Conservation (phyloP, 768 basidiomycete genomes). For the Boletales sp. region DNA sequence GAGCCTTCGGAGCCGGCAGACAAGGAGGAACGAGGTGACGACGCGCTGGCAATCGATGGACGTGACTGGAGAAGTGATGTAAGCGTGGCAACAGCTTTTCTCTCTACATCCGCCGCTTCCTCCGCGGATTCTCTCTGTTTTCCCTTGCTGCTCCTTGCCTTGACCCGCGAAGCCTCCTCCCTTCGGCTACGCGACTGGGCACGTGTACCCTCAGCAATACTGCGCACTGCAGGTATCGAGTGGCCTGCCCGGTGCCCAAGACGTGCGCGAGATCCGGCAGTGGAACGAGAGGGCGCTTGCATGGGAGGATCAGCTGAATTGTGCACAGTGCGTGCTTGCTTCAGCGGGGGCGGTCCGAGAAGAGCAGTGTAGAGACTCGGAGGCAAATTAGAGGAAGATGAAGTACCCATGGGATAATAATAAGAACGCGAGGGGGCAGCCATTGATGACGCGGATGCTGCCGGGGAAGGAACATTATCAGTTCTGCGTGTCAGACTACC, state of each 20-base stretch:
- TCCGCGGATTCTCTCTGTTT: constrained; percentile 42
- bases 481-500: constrained; percentile 37
- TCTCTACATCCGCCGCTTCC: constrained; percentile 53
- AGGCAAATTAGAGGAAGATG: constrained; percentile 37
- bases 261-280: constrained; percentile 30
- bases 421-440: constrained; percentile 38
- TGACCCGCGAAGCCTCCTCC: constrained; percentile 35
- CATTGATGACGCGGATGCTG: constrained; percentile 22
- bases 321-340: constrained; percentile 76
- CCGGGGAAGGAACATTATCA: constrained; percentile 43
- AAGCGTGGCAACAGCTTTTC: constrained; percentile 80
- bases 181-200: constrained; percentile 42
- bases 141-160: constrained; percentile 44
- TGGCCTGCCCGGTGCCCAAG: constrained; percentile 14
- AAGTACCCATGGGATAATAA: constrained; percentile 38
- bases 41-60: constrained; percentile 56
- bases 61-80: constrained; percentile 68
- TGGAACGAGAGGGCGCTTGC: constrained; percentile 40
- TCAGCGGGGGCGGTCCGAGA: constrained; percentile 70
- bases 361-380: constrained; percentile 73
- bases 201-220: constrained; percentile 46
- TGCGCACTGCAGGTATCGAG: constrained; percentile 29
- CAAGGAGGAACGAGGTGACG: constrained; percentile 70
- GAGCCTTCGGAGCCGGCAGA: constrained; percentile 69
- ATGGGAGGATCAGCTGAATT: constrained; percentile 70